phyloP scores from a whole-genome alignment of 257 asterid species.

The Apocynum venetum region DNA sequence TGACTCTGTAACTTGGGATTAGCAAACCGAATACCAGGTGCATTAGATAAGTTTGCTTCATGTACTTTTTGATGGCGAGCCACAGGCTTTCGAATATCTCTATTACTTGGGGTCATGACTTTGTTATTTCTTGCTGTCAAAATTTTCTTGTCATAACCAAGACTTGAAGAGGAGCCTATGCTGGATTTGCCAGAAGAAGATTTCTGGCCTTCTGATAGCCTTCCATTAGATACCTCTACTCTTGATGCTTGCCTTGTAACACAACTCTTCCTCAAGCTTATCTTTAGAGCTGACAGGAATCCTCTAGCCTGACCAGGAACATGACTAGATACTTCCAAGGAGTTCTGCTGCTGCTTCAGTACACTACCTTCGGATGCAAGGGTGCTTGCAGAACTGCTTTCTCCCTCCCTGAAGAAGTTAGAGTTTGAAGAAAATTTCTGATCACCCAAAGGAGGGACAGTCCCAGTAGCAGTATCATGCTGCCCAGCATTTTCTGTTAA shows the following conservation, averaged over 20 bases:
- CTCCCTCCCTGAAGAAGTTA: constrained; percentile 8
- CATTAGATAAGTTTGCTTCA: constrained; percentile 11
- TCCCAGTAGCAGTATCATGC: constrained; percentile 1
- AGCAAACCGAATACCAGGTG: constrained; percentile 14
- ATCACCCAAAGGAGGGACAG: constrained; percentile 9
- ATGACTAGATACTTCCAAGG: constrained; percentile 25
- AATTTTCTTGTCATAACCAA: constrained; percentile 10
- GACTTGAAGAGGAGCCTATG: constrained; percentile 31
- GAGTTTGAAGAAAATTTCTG: constrained; percentile 10
- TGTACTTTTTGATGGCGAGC: constrained; percentile 14
- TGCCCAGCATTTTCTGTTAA: constrained; percentile 16
- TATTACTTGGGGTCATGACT: constrained; percentile 28
- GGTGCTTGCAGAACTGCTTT: constrained; percentile 23
- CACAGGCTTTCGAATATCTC: constrained; percentile 12
- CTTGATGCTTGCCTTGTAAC: constrained; percentile 44
- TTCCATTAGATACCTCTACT: constrained; percentile 22
- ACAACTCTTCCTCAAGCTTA: constrained; percentile 37
- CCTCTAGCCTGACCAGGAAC: constrained; percentile 23
- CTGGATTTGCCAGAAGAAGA: constrained; percentile 41
- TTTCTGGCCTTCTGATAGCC: constrained; percentile 29
- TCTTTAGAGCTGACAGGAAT: constrained; percentile 29
- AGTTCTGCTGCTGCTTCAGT: constrained; percentile 11
- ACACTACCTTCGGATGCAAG: constrained; percentile 25
- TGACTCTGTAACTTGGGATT: constrained; percentile 10
- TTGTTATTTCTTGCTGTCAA: constrained; percentile 14